Base-by-base conservation (phyloP, 2,329 filamentous ascomycete genomes). In the Exophiala bonariae region DNA sequence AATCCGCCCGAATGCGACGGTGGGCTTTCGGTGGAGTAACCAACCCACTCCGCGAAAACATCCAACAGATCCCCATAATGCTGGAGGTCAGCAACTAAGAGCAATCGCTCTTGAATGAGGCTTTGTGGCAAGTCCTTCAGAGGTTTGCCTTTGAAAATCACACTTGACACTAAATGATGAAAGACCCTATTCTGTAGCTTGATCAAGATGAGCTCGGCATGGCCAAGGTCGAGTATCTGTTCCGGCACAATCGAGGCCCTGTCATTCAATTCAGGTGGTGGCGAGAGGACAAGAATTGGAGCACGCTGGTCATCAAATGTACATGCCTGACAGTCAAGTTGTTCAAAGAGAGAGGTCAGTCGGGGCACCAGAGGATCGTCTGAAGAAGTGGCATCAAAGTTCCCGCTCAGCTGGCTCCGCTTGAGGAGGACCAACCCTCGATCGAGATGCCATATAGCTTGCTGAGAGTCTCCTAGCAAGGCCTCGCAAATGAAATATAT, bases 401-500 rank as follows among this genome's bases (percentile, higher is more conserved):
- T 31, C 35, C 33, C 28, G 10, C 51, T 36, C 2, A 37, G 30
- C 22, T 44, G 55, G 30, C 19, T 51, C 4, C 45, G 50, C 33
- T 54, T 44, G 19, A 63, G 41, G n/a, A 63, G 40, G 1, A 22
- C 42, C 33, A 63, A 30, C 8, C 59, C 58, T 9, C 53, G 57
- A 41, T 62, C 52, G 1, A 63, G 58, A 42, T 62, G 60, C 43
- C 52, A 58, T 17, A 59, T 59, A 0, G 58, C 60, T 19, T 57
- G 50, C 14, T 23, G 18, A 1, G 53, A 39, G 35, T 63, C 55
- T 2, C 60, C 60, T 1, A 60, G 33, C 0, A 62, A 52, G 13
- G 55, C 56, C 39, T 63, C 60, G 16, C 59, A 60, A 4, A 56
- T 49, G 43, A 59, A 61, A 14, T 61, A 62, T 2, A 63, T 52